Percentiles rank a stretch among this genome's conserved stretches.
Conservation (phyloP, 1,284 basidiomycete species). For the Xerocomus minutiporus region DNA sequence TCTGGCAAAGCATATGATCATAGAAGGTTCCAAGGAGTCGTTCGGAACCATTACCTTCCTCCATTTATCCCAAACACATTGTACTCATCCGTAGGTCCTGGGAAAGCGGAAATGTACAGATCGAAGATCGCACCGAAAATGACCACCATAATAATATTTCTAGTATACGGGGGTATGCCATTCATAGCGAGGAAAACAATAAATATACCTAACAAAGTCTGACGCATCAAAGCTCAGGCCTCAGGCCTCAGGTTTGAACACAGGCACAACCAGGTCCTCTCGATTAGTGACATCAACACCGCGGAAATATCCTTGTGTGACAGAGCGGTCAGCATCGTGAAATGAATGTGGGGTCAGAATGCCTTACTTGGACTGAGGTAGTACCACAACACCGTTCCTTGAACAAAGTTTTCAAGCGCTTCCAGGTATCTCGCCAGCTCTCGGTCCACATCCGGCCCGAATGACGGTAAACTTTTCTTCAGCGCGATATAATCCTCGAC, state of each 20-base stretch:
- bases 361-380: constrained; percentile 39
- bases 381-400: constrained; percentile 48
- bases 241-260: constrained; percentile 23
- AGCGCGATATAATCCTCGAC: constrained; percentile 38
- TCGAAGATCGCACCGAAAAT: background rate
- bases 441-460: constrained; percentile 39
- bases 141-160: background rate
- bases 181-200: background rate
- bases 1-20: background rate
- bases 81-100: background rate
- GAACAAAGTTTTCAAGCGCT: constrained; percentile 45
- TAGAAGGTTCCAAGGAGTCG: background rate
- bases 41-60: background rate
- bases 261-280: constrained; percentile 25
- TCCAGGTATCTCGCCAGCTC: constrained; percentile 38
- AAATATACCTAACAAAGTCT: background rate
- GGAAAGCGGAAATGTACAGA: background rate
- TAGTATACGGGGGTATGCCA: background rate
- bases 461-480: constrained; percentile 39
- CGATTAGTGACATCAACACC: constrained; percentile 33
- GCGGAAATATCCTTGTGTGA: constrained; percentile 29
- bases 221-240: constrained; percentile 7
- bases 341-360: background rate
- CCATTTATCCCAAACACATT: background rate
- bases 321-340: constrained; percentile 10